A percentile compares a stretch with the other conserved stretches of the same genome.
These are phyloP conservation scores for Tolypocladium inflatum DNA, from an alignment of 2,329 filamentous ascomycete species.

Conservation along the genomic window DNA sequence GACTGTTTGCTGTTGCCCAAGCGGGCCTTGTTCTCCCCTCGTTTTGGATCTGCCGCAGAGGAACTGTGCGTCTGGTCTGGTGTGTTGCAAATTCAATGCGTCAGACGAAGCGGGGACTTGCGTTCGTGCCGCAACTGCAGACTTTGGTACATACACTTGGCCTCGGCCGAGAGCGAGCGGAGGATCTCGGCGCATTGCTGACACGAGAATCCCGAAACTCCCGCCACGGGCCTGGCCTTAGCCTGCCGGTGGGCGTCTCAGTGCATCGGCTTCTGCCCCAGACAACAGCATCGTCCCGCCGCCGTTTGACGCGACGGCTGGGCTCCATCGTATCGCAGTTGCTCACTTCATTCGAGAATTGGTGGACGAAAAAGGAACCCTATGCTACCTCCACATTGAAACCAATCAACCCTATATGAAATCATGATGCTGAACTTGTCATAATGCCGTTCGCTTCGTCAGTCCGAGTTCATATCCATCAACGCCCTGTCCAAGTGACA, in stretches of 20 bases:
- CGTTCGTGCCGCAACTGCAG: background rate
- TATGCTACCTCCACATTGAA: no score
- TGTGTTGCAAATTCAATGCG: background rate
- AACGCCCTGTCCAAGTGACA: background rate
- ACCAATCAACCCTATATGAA: no score
- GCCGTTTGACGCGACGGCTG: background rate
- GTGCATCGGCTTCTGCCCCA: background rate
- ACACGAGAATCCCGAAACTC: background rate
- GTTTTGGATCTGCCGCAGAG: background rate
- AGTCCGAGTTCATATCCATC: background rate
- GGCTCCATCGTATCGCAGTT: background rate
- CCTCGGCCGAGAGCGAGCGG: background rate
- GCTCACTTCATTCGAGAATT: background rate
- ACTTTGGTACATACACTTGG: background rate
- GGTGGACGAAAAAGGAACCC: no score
- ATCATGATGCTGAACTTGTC: no score
- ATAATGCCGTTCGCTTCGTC: background rate
- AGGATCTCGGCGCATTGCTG: no score
- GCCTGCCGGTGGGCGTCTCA: background rate
- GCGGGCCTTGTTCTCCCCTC: no score
- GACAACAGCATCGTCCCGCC: background rate
- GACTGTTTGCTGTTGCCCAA: background rate
- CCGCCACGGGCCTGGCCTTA: background rate
- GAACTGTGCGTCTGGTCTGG: background rate
- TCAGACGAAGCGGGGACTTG: background rate